phyloP scores from a whole-genome alignment of 2,329 filamentous ascomycete species.

The Chrysoporthe deuterocubensis region DNA sequence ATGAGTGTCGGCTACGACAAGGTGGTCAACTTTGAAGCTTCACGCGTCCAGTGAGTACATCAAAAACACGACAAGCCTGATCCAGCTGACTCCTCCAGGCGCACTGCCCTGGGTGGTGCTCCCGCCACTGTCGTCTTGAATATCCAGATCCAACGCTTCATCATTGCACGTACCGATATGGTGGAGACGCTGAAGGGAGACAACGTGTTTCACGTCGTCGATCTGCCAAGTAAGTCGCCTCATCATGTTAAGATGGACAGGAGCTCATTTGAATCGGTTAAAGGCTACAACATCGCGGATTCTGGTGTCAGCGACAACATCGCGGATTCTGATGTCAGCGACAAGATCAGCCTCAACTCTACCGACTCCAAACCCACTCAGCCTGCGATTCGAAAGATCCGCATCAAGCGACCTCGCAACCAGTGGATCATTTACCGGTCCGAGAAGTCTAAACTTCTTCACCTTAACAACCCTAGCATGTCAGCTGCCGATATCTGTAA shows the following conservation, averaged over 20 bases:
- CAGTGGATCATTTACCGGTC: conserved; percentile 23
- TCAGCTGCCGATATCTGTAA: conserved; percentile 18
- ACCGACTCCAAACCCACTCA: too few relatives aligned
- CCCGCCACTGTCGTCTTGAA: neutral
- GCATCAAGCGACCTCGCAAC: conserved; percentile 34
- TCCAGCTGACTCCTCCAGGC: neutral
- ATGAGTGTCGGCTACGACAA: neutral
- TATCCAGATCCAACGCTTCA: neutral
- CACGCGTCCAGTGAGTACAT: conserved; percentile 17
- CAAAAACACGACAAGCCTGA: neutral
- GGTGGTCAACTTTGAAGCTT: neutral
- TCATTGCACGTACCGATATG: neutral
- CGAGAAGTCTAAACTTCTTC: conserved; percentile 21
- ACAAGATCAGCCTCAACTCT: neutral
- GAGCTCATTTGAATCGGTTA: neutral
- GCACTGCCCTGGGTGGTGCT: conserved; percentile 9
- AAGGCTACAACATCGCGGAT: neutral
- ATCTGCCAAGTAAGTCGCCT: neutral
- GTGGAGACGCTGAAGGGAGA: neutral
- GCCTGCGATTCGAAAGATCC: neutral
- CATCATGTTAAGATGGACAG: neutral
- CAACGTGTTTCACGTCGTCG: neutral
- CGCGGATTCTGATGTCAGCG: neutral
- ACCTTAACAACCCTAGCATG: conserved; percentile 3
- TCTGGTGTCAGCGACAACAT: neutral